Evolutionary conservation across 495 filamentous ascomycete species (phyloP), one percentile per base, ranked within the genome.

Genomic region (Cercophora scortea): DNA sequence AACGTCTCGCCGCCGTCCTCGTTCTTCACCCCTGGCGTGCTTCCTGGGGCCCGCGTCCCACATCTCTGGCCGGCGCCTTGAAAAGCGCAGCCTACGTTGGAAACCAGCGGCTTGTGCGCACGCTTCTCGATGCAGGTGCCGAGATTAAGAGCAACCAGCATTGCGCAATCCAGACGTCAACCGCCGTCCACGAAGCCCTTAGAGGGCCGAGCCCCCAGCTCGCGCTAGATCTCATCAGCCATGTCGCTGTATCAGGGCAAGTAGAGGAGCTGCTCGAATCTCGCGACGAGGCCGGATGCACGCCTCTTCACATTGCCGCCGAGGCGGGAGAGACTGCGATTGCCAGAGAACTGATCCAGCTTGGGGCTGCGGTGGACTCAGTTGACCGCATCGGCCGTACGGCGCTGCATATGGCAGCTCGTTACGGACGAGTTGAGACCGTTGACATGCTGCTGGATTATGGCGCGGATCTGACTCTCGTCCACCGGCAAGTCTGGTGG

Each of bases 251-350:
- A 0, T 6, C 25, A 7, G 35, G 18, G 8, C 16, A 50, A 10
- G 34, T 33, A 16, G 12, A 13, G 1, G 53, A 51, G 6, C 19
- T 55, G 15, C 53, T 55, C 10, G 35, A 41, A 4, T 51, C 42
- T 2, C 40, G 36, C 12, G 44, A 51, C 32, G 8, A 11, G 6
- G 15, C 9, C 36, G 53, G 48, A 11, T 51, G 47, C 13, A 50
- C 48, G 15, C 53, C 53, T 11, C 48, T 55, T 11, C 53, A 55
- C 12, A 13, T 55, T n/a, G 53, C 53, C 4, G 48, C 53, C 18
- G 42, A 55, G 15, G 43, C 35, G 13, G 53, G 53, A 0, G 42
- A 55, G 38, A 36, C 53, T 9, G 47, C 8, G 8, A 55, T 55
- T 13, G 48, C 53, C n/a, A 15, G 43, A 3, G 33, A 32, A 15